Evolutionary conservation across 805 yeast species (phyloP).

Genomic region (Huiozyma naganishii): DNA sequence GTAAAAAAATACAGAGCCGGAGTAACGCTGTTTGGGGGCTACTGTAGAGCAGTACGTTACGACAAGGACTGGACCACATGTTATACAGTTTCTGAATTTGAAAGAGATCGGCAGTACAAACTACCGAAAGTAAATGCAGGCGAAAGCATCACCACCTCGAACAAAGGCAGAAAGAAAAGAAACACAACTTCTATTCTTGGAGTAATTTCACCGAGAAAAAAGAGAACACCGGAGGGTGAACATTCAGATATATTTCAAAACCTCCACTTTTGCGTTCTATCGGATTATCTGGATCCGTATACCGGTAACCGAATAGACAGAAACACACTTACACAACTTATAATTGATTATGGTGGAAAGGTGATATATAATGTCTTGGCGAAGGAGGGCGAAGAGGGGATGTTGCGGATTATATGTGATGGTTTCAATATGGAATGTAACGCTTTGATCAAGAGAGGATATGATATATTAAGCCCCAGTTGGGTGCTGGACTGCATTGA

Average conservation of each 20-base stretch:
- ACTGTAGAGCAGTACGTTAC: constrained; percentile 52
- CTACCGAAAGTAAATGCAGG: constrained; percentile 5
- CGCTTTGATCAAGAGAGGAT: constrained; percentile 35
- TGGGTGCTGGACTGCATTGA: constrained; percentile 61
- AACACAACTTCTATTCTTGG: constrained; percentile 11
- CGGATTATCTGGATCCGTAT: constrained; percentile 34
- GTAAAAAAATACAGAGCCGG: constrained; percentile 47
- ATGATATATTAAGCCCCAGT: constrained; percentile 50
- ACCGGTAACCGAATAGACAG: constrained; percentile 20
- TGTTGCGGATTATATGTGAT: constrained; percentile 29
- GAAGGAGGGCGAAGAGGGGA: constrained; percentile 6
- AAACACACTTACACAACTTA: constrained; percentile 29
- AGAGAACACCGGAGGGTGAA: not conserved
- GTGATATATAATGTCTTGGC: constrained; percentile 30
- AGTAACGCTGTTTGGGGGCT: constrained; percentile 65
- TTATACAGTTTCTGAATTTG: constrained; percentile 43
- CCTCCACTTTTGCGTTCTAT: constrained; percentile 39
- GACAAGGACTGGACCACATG: constrained; percentile 57
- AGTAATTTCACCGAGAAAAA: constrained; percentile 1
- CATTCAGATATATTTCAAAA: constrained; percentile 33
- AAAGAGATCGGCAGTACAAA: constrained; percentile 1
- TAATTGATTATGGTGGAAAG: constrained; percentile 42
- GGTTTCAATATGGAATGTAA: constrained; percentile 31
- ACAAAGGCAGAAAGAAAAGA: constrained; percentile 25
- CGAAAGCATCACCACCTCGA: constrained; percentile 8